phyloP scores from a whole-genome alignment of 1,284 basidiomycete genomes.

The Mycosarcoma mackinlayi region DNA sequence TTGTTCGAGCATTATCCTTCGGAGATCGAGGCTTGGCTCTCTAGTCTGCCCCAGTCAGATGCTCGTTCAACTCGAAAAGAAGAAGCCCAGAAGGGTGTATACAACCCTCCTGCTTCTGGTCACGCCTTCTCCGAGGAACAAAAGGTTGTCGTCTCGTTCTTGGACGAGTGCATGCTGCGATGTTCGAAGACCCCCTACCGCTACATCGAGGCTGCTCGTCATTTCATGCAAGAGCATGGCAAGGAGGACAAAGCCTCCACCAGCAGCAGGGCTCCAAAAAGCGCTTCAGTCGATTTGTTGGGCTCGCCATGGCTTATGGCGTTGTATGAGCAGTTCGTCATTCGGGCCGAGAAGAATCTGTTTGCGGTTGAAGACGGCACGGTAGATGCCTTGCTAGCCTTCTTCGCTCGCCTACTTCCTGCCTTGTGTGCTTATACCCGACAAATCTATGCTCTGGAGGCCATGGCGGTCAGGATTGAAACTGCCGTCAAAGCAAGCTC shows the following conservation, averaged over 20 bases:
- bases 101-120: neutral
- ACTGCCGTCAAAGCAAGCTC: conserved; percentile 1
- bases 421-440: conserved; percentile 29
- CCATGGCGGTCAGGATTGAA: conserved; percentile 16
- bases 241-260: neutral
- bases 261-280: neutral
- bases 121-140: conserved; percentile 70
- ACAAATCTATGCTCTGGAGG: conserved; percentile 14
- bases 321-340: conserved; percentile 52
- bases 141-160: conserved; percentile 75
- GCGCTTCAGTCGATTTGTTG: conserved; percentile 12
- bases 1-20: conserved; percentile 83
- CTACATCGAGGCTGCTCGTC: conserved; percentile 80
- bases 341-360: conserved; percentile 47
- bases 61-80: conserved; percentile 1
- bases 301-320: conserved; percentile 50
- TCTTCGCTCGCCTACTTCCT: conserved; percentile 49
- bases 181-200: conserved; percentile 85
- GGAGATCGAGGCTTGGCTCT: conserved; percentile 82
- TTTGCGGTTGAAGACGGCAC: conserved; percentile 16
- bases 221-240: conserved; percentile 28
- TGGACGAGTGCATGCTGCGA: conserved; percentile 88
- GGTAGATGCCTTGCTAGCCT: conserved; percentile 26
- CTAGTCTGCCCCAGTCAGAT: conserved; percentile 71
- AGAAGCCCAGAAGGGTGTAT: neutral